These are phyloP conservation scores for Coffea humblotiana DNA, from an alignment of 305 asterid genomes.

Conservation along the genomic window DNA sequence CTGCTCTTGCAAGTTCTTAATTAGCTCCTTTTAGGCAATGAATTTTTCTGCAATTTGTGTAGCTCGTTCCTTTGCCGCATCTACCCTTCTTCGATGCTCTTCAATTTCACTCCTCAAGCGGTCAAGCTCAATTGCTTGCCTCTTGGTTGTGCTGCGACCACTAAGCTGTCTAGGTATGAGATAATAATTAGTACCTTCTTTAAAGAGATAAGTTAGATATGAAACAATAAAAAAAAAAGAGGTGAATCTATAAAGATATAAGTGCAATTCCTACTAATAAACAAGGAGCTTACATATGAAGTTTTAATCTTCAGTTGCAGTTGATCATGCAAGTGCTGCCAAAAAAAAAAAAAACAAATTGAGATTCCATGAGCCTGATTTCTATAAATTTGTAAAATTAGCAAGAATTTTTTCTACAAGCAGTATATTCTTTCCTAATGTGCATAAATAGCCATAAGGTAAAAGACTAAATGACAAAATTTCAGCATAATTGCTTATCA, in stretches of 20 bases:
- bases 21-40: too few relatives aligned
- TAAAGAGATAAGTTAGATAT: too few relatives aligned
- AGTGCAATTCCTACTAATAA: not conserved
- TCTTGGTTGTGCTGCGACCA: too few relatives aligned
- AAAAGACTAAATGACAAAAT: not conserved
- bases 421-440: not conserved
- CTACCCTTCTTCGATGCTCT: too few relatives aligned
- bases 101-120: too few relatives aligned
- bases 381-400: slow-evolving; percentile 5
- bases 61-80: too few relatives aligned
- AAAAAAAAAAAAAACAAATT: slow-evolving; percentile 11
- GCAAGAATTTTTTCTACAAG: not conserved
- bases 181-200: too few relatives aligned
- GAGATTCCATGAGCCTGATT: slow-evolving; percentile 23
- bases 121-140: too few relatives aligned
- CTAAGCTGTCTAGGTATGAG: too few relatives aligned
- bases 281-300: slow-evolving; percentile 64
- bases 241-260: not conserved
- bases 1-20: too few relatives aligned
- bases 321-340: slow-evolving; percentile 88
- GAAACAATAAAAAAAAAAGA: too few relatives aligned
- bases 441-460: slow-evolving; percentile 2
- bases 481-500: not conserved
- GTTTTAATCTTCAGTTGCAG: slow-evolving; percentile 83
- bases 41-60: too few relatives aligned